phyloP scores from a whole-genome alignment of 345 rosid genomes.

The Euphorbia lathyris region DNA sequence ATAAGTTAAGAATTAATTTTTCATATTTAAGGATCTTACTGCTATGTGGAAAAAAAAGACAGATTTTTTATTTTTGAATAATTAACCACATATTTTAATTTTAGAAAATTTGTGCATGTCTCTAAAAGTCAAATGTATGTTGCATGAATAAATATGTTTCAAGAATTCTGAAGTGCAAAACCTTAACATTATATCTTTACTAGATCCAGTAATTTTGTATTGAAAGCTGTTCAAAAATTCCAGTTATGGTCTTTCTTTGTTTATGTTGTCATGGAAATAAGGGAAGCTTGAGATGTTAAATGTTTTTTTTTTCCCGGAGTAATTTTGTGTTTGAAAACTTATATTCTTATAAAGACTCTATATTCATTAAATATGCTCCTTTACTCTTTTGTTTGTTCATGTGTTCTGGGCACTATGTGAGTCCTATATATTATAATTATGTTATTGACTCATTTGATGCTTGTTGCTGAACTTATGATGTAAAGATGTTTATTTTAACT shows the following conservation, averaged over 20 bases:
- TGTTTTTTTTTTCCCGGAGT: neutral
- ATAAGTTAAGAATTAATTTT: neutral
- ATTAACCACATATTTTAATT: neutral
- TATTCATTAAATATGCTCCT: neutral
- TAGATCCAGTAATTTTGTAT: neutral
- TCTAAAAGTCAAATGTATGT: neutral
- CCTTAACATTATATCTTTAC: neutral
- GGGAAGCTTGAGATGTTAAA: neutral
- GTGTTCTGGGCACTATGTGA: neutral
- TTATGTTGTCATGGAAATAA: neutral
- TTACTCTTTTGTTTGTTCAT: neutral
- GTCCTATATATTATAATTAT: neutral
- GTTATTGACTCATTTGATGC: neutral
- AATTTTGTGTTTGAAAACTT: neutral
- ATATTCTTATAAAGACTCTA: neutral
- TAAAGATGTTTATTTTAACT: neutral
- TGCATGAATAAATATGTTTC: neutral
- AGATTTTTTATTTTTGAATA: neutral
- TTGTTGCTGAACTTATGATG: neutral
- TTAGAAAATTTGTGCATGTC: neutral
- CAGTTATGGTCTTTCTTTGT: neutral
- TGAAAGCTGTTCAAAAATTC: neutral
- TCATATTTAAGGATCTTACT: neutral
- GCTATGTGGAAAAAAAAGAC: neutral
- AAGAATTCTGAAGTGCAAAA: neutral